Base-by-base conservation (phyloP, 345 rosid species). In the Psidium guajava region DNA sequence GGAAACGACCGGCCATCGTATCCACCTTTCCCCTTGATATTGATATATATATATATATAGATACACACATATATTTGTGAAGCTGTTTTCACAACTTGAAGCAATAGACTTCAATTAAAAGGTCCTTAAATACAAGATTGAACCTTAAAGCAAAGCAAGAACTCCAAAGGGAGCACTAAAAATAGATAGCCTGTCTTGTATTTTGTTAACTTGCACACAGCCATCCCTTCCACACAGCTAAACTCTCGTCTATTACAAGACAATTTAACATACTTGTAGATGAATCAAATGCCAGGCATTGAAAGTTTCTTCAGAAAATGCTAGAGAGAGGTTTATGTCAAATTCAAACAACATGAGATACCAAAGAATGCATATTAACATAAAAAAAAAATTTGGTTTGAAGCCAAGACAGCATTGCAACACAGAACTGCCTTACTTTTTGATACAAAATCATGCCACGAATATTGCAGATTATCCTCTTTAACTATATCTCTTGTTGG, bases 391-490 rank as follows among this genome's bases (percentile, higher is more conserved):
- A 36, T 36, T 36, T 36, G 36, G 36, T 18, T 69, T 69, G 21
- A 82, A 50, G 58, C 36, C 24, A 82, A 52, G 59, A 28, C 36
- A 57, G 44, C 44, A 42, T 40, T 40, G 69, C 47, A 64, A 24
- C 54, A 80, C 20, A 83, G 47, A 84, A 84, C 47, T 69, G 40
- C 54, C 93, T 88, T 92, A 97, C 99, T 83, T 92, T 87, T 88
- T 58, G 98, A 97, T 83, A 97, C 96, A 88, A 97, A 86, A 91
- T 97, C 99, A 91, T 97, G 99, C 99, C 99, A 97, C 49, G 99
- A 97, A 87, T 97, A 97, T 55, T 83, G 49, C 74, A 97, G 82
- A 85, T 86, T 42, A 86, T 89, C 87, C 92, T 91, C 92, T 11
- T 22, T 9, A 81, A 96, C 90, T 85, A 97, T 91, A 61, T 25